A percentile compares a stretch with the other conserved stretches of the same genome.
Evolutionary conservation across 148 eudicot species (phyloP).

Genomic region (Cornus florida): DNA sequence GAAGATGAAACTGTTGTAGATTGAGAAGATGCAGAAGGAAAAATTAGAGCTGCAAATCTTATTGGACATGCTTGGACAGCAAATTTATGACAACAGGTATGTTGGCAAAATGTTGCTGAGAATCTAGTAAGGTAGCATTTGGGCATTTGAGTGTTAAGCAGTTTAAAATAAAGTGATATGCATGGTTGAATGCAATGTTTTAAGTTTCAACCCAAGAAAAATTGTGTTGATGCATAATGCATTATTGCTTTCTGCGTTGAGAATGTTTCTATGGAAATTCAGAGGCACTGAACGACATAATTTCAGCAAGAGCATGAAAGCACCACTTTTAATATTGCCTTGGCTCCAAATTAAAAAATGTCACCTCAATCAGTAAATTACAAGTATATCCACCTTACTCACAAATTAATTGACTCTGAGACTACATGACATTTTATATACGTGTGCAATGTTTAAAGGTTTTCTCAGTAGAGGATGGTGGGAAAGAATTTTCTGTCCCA

Average conservation of each 20-base stretch:
- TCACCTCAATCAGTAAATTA: too few relatives aligned
- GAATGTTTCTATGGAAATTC: neutral
- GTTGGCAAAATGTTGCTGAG: neutral
- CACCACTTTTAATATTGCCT: too few relatives aligned
- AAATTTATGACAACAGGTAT: constrained; percentile 80
- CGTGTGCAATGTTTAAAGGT: too few relatives aligned
- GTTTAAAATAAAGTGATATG: neutral
- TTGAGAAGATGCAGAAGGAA: constrained; percentile 74
- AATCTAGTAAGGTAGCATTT: neutral
- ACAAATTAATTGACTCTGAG: too few relatives aligned
- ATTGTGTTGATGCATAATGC: neutral
- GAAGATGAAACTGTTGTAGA: constrained; percentile 43
- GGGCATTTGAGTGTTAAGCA: neutral
- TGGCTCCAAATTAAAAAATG: too few relatives aligned
- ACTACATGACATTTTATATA: too few relatives aligned
- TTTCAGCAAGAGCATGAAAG: too few relatives aligned
- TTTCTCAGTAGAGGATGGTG: too few relatives aligned
- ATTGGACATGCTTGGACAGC: constrained; percentile 82
- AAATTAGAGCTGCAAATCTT: constrained; percentile 62
- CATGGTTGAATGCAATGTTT: too few relatives aligned
- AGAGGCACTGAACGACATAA: too few relatives aligned
- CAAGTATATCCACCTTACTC: too few relatives aligned
- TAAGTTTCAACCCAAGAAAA: neutral
- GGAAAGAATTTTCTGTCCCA: too few relatives aligned
- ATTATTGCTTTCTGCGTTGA: neutral